Evolutionary conservation across 768 basidiomycete species (phyloP).

Genomic region (Steccherinum ochraceum): DNA sequence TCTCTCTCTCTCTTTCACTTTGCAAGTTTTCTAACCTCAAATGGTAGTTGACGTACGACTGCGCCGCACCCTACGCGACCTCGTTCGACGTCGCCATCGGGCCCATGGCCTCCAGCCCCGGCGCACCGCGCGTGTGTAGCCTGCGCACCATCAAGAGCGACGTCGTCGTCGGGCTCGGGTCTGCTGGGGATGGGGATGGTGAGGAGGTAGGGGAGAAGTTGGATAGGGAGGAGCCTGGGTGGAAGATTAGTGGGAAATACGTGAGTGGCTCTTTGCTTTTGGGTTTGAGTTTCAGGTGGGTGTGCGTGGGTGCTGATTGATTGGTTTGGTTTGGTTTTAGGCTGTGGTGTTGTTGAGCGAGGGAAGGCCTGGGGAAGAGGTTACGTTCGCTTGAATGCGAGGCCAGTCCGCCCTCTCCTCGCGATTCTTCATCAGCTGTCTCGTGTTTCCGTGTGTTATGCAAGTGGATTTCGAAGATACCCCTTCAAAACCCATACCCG

Average conservation of each 20-base stretch:
- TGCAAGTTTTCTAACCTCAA: background rate
- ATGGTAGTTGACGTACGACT: conserved; percentile 64
- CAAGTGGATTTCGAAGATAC: too few relatives aligned
- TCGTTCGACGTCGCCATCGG: conserved; percentile 90
- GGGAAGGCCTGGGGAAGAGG: conserved; percentile 84
- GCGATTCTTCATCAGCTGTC: too few relatives aligned
- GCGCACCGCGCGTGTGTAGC: conserved; percentile 82
- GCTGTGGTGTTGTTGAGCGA: conserved; percentile 85
- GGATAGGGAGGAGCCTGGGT: conserved; percentile 84
- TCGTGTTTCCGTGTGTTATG: too few relatives aligned
- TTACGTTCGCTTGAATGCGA: conserved; percentile 28
- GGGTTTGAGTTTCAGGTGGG: background rate
- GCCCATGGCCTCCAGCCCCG: conserved; percentile 82
- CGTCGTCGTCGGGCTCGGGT: conserved; percentile 85
- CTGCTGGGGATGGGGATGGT: too few relatives aligned
- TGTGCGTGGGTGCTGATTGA: too few relatives aligned
- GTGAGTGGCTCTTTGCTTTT: conserved; percentile 39
- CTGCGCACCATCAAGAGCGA: conserved; percentile 93
- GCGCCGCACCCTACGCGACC: conserved; percentile 79
- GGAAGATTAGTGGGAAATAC: conserved; percentile 98
- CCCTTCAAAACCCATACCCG: too few relatives aligned
- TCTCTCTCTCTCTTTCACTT: background rate
- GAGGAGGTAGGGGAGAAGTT: conserved; percentile 69
- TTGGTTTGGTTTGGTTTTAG: conserved; percentile 29
- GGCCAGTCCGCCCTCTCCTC: too few relatives aligned